Percentiles rank a stretch among this genome's conserved stretches.
These are phyloP conservation scores for Funneliformis mosseae DNA, from an alignment of 192 early-diverging fungal genomes.

Conservation along the genomic window DNA sequence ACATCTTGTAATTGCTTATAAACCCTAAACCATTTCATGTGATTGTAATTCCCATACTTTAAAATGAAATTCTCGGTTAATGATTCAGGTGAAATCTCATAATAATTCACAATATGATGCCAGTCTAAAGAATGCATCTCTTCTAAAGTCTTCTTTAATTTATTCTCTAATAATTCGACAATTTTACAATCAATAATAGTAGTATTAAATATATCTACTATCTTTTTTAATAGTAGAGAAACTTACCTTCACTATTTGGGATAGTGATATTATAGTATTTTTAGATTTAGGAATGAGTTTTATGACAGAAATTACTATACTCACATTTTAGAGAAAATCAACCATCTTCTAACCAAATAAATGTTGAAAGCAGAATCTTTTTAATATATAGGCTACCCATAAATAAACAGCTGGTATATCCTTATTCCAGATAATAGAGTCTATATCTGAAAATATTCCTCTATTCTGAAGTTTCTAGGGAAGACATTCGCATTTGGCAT, in stretches of 20 bases:
- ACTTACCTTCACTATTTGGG: too few species aligned
- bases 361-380: too few species aligned
- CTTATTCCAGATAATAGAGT: too few species aligned
- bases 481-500: too few species aligned
- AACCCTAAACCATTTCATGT: neutral
- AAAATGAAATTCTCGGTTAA: neutral
- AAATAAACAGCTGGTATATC: slow-evolving; percentile 2
- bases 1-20: slow-evolving; percentile 16
- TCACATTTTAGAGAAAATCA: neutral
- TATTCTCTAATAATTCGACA: too few species aligned
- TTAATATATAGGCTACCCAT: neutral
- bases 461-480: too few species aligned
- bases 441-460: too few species aligned
- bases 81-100: slow-evolving; percentile 17
- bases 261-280: too few species aligned
- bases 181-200: neutral
- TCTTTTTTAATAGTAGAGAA: too few species aligned
- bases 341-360: neutral
- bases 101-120: slow-evolving; percentile 15
- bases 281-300: too few species aligned
- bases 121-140: neutral
- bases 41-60: too few species aligned
- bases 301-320: neutral
- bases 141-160: too few species aligned
- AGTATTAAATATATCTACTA: slow-evolving; percentile 11